Percentiles rank a stretch among this genome's conserved stretches.
These are phyloP conservation scores for Melaleuca alternifolia DNA, from an alignment of 345 rosid species.

Conservation along the genomic window DNA sequence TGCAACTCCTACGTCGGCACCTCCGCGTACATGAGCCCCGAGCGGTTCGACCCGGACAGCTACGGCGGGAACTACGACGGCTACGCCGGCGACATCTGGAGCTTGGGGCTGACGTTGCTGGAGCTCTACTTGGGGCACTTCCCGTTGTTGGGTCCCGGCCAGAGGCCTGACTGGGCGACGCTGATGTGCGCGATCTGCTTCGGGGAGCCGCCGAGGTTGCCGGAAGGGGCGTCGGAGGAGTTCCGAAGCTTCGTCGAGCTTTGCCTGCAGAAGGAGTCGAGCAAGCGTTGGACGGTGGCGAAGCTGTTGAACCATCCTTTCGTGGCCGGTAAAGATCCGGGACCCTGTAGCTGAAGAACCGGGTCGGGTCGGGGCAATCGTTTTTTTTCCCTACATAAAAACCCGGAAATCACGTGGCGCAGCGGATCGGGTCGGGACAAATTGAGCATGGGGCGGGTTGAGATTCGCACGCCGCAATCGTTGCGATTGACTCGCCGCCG, in stretches of 20 bases:
- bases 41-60: conserved; percentile 65
- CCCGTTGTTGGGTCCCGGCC: conserved; percentile 55
- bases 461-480: not conserved
- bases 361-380: not conserved
- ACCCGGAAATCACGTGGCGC: not conserved
- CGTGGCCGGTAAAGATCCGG: conserved; percentile 19
- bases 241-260: conserved; percentile 58
- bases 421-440: not conserved
- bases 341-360: not conserved
- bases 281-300: conserved; percentile 59
- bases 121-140: conserved; percentile 77
- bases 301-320: conserved; percentile 67
- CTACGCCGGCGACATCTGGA: conserved; percentile 83
- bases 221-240: conserved; percentile 48
- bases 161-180: conserved; percentile 86
- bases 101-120: conserved; percentile 66
- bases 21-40: conserved; percentile 93
- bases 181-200: conserved; percentile 89
- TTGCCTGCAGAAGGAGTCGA: conserved; percentile 74
- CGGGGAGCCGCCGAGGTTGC: conserved; percentile 64
- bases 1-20: conserved; percentile 90
- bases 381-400: not conserved
- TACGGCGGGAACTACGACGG: conserved; percentile 52
- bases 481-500: not conserved
- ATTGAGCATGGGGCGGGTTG: not conserved